A percentile compares a stretch with the other conserved stretches of the same genome.
Conservation (phyloP, 2,329 filamentous ascomycete genomes). For the Atkinsonella hypoxylon region DNA sequence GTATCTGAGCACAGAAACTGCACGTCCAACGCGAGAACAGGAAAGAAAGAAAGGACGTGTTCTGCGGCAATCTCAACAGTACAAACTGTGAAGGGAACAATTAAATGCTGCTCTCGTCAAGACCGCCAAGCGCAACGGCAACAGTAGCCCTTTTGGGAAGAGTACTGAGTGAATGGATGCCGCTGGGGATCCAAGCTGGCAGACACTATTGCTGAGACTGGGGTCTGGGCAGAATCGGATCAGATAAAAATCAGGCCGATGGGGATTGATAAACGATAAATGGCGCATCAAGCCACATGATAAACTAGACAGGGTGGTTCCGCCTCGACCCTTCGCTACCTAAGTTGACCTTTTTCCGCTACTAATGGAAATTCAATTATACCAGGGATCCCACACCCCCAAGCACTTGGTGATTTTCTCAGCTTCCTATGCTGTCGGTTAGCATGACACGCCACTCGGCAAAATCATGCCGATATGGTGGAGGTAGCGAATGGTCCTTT, state of each 20-base stretch:
- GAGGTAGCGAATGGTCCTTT: neutral
- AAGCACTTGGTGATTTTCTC: neutral
- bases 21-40: neutral
- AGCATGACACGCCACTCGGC: constrained; percentile 4
- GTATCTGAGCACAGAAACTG: neutral
- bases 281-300: constrained; percentile 3
- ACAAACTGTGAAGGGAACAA: no score
- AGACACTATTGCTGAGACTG: neutral
- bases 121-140: neutral
- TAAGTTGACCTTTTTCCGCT: no score
- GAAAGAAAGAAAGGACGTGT: neutral
- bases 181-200: neutral
- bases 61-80: no score
- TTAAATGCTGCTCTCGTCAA: no score
- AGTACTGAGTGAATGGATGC: neutral
- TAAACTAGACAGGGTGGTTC: constrained; percentile 3
- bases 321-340: neutral
- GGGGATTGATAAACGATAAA: neutral
- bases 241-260: constrained; percentile 4
- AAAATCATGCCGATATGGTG: neutral
- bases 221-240: neutral
- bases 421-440: neutral
- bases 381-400: neutral
- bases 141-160: neutral
- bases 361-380: neutral